Percentiles rank a stretch among this genome's conserved stretches.
These are phyloP conservation scores for Spiromastix sp. DNA, from an alignment of 2,329 filamentous ascomycete species.

Conservation along the genomic window DNA sequence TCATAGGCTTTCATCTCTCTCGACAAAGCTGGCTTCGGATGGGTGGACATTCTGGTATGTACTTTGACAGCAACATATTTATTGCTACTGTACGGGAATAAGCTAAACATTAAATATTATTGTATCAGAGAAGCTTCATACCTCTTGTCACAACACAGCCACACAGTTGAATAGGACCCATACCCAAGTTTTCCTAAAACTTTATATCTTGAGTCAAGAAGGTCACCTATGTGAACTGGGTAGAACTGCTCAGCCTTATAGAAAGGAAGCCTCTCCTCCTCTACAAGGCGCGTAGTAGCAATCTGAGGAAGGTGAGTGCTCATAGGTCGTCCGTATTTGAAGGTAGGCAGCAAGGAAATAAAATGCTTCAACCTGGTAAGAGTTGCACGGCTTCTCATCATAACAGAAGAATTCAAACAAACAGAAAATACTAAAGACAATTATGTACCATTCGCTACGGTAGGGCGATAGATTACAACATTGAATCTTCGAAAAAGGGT, in stretches of 20 bases:
- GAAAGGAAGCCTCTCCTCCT: constrained; percentile 7
- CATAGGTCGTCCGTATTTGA: background rate
- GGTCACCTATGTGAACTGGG: constrained; percentile 10
- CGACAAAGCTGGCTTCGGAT: background rate
- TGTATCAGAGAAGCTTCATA: background rate
- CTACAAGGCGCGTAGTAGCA: background rate
- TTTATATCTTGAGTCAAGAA: constrained; percentile 12
- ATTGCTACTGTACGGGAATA: constrained; percentile 1
- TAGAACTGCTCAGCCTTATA: constrained; percentile 12
- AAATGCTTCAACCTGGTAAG: background rate
- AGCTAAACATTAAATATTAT: background rate
- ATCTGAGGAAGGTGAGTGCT: background rate
- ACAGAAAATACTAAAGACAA: background rate
- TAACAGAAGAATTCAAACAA: background rate
- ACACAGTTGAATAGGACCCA: constrained; percentile 7
- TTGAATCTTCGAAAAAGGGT: too few species aligned
- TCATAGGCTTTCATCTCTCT: background rate
- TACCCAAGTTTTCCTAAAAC: constrained; percentile 10
- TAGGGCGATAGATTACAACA: too few species aligned
- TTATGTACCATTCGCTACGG: too few species aligned
- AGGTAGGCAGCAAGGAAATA: background rate
- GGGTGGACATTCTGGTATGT: background rate
- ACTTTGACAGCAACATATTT: constrained; percentile 5
- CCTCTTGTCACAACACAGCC: constrained; percentile 5
- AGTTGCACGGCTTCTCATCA: too few species aligned